These are phyloP conservation scores for Magnusiomyces suaveolens DNA, from an alignment of 1,139 yeast species.

Conservation along the genomic window DNA sequence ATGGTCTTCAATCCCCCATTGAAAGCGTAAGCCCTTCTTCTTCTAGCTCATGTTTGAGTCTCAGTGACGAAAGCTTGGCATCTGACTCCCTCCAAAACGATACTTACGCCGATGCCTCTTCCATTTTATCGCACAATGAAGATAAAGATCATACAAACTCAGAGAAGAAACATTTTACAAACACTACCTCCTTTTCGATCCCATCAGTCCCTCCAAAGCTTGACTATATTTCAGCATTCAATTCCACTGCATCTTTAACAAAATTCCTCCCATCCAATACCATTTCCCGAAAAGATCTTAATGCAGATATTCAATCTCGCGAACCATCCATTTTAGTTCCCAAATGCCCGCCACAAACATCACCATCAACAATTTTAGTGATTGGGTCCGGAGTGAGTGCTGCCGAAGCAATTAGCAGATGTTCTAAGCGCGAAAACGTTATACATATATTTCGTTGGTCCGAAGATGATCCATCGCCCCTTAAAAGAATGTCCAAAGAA, in stretches of 20 bases:
- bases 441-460: conserved; percentile 30
- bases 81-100: not conserved
- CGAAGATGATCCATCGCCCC: conserved; percentile 21
- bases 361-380: conserved; percentile 20
- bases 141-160: not conserved
- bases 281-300: conserved; percentile 1
- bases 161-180: not conserved
- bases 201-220: not conserved
- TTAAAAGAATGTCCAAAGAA: conserved; percentile 27
- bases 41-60: too few species aligned
- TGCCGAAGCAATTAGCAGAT: conserved; percentile 27
- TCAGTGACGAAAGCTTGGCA: not conserved
- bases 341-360: conserved; percentile 3
- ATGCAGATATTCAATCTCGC: conserved; percentile 6
- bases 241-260: not conserved
- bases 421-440: conserved; percentile 9
- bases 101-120: not conserved
- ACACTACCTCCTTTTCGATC: not conserved
- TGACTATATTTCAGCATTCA: not conserved
- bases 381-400: conserved; percentile 34
- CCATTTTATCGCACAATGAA: not conserved
- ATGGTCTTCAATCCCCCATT: not conserved
- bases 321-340: conserved; percentile 14
- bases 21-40: not conserved
- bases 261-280: not conserved